Evolutionary conservation across 257 asterid species (phyloP).

Genomic region (Lycium barbarum): DNA sequence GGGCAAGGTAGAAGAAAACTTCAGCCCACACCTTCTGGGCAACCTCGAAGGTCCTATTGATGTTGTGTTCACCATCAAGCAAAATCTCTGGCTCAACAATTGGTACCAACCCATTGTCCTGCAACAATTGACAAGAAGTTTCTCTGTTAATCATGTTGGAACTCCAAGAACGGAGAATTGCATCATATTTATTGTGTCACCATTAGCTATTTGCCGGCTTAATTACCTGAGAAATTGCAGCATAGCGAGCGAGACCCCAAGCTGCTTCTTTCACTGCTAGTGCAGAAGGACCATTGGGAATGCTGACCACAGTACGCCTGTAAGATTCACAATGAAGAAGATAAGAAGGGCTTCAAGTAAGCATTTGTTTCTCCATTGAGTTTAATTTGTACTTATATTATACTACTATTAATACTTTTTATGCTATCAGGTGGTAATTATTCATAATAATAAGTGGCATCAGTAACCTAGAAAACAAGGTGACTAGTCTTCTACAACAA

Average conservation of each 20-base stretch:
- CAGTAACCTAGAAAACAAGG: background rate
- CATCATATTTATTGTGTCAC: background rate
- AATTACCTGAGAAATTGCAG: slow-evolving; percentile 73
- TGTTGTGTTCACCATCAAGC: slow-evolving; percentile 73
- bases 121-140: slow-evolving; percentile 11
- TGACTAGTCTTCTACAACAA: background rate
- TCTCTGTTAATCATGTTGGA: background rate
- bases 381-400: background rate
- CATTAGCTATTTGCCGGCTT: background rate
- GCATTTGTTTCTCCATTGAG: slow-evolving; percentile 5
- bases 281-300: slow-evolving; percentile 76
- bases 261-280: slow-evolving; percentile 88
- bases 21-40: slow-evolving; percentile 77
- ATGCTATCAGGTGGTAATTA: background rate
- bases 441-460: too few relatives aligned
- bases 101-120: slow-evolving; percentile 86
- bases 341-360: background rate
- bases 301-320: slow-evolving; percentile 87
- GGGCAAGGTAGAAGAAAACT: slow-evolving; percentile 73
- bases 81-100: slow-evolving; percentile 85
- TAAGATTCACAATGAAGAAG: background rate
- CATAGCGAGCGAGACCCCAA: slow-evolving; percentile 89
- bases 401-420: too few relatives aligned
- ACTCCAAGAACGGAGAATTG: background rate
- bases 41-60: slow-evolving; percentile 73